Evolutionary conservation across 2,329 filamentous ascomycete genomes (phyloP), one percentile per base, ranked within the genome.

Genomic region (Venturia oleaginea): DNA sequence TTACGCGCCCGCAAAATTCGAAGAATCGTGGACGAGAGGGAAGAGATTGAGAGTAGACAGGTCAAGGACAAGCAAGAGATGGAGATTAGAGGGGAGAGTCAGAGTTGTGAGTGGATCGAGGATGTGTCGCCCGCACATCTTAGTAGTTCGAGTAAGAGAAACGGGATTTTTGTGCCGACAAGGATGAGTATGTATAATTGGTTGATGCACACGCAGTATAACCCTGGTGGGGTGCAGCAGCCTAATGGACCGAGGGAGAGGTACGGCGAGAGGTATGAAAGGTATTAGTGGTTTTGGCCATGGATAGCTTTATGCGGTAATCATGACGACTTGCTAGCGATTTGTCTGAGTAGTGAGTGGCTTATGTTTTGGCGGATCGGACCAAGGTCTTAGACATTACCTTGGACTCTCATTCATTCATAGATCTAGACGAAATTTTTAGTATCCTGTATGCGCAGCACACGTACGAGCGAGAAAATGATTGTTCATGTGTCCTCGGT

Each of bases 181-280:
- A 32, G 51, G 30, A 57, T 57, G 51, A 57, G 51, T n/a, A 57
- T 57, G 51, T 57, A 57, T 34, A 57, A 57, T n/a, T 57, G 51
- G 51, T 22, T 57, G 30, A 57, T 57, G 51, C 51, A 57, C n/a
- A 57, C 51, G 4, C 51, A 57, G 30, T 57, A 57, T 34, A n/a
- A n/a, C n/a, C n/a, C n/a, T n/a, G n/a, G n/a, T n/a, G n/a, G n/a
- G n/a, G n/a, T n/a, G n/a, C n/a, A n/a, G n/a, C 51, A 57, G 4
- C 51, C 51, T 10, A 34, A 37, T 15, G 51, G 51, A 4, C 17
- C 51, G 4, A 19, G 51, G 27, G 51, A 57, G 51, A 40, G 38
- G 38, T 40, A 40, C 17, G 13, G 11, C 8, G 13, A 17, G 8
- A 40, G 37, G 15, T 27, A 27, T 48, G 22, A 27, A 11, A 48